Percentiles rank a stretch among this genome's conserved stretches.
phyloP scores from a whole-genome alignment of 306 rosid species.

The Prinsepia uniflora region DNA sequence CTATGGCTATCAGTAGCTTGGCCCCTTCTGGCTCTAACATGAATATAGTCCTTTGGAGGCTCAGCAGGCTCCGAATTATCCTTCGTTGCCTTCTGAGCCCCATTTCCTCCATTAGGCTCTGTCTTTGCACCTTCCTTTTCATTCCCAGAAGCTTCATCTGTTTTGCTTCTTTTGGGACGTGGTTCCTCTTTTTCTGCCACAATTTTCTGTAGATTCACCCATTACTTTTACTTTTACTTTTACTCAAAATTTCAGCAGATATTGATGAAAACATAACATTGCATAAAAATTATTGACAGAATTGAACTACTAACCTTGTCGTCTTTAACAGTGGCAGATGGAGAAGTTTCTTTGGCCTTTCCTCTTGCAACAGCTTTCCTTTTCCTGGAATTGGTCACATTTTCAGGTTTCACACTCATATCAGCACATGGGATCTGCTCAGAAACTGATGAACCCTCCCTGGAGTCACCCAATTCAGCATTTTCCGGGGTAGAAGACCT shows the following conservation, averaged over 20 bases:
- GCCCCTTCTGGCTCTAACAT: slow-evolving; percentile 92
- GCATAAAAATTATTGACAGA: background rate
- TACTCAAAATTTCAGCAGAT: slow-evolving; percentile 1
- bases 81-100: slow-evolving; percentile 35
- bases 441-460: slow-evolving; percentile 56
- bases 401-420: slow-evolving; percentile 30
- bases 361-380: slow-evolving; percentile 44
- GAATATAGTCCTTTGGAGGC: slow-evolving; percentile 85
- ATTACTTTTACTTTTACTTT: slow-evolving; percentile 4
- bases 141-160: slow-evolving; percentile 33
- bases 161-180: slow-evolving; percentile 43
- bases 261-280: background rate
- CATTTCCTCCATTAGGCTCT: slow-evolving; percentile 20
- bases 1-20: slow-evolving; percentile 98
- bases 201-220: slow-evolving; percentile 24
- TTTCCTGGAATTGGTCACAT: slow-evolving; percentile 30
- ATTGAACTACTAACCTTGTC: slow-evolving; percentile 28
- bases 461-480: slow-evolving; percentile 41
- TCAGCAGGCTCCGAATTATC: slow-evolving; percentile 50
- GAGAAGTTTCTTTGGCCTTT: slow-evolving; percentile 37
- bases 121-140: slow-evolving; percentile 36
- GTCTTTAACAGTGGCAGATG: slow-evolving; percentile 30
- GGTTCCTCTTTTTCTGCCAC: slow-evolving; percentile 31
- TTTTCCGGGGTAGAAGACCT: slow-evolving; percentile 50
- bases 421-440: slow-evolving; percentile 49